Evolutionary conservation across 2,329 filamentous ascomycete genomes (phyloP).

Genomic region (Aspergillus thermomutatus): DNA sequence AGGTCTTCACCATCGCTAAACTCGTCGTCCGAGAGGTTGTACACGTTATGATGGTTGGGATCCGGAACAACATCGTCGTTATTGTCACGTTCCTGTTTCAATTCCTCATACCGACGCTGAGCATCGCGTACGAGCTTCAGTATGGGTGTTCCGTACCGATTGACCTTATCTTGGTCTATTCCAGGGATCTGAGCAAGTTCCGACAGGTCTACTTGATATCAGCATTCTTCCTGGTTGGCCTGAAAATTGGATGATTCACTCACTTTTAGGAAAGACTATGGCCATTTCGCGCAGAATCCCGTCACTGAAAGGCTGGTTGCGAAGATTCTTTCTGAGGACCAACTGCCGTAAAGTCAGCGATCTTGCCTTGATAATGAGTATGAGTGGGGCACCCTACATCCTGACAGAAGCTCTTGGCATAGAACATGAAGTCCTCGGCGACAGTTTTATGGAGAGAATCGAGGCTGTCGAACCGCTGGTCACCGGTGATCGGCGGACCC

Average conservation of each 20-base stretch:
- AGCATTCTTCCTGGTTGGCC: conserved; percentile 3
- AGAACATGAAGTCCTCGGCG: conserved; percentile 46
- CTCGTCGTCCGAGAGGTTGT: conserved; percentile 43
- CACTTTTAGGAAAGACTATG: conserved; percentile 44
- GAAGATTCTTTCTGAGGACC: conserved; percentile 42
- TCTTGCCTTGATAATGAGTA: background rate
- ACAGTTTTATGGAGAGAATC: conserved; percentile 43
- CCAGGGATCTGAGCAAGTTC: conserved; percentile 40
- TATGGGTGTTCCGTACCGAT: conserved; percentile 42
- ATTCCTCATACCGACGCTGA: conserved; percentile 39
- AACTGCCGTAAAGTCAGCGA: conserved; percentile 30
- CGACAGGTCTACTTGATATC: conserved; percentile 28
- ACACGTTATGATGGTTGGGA: conserved; percentile 45
- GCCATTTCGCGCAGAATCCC: conserved; percentile 47
- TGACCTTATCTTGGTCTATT: conserved; percentile 45
- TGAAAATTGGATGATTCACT: conserved; percentile 1
- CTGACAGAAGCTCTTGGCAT: conserved; percentile 43
- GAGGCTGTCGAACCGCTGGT: conserved; percentile 40
- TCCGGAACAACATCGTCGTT: conserved; percentile 49
- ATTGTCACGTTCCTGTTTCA: conserved; percentile 42
- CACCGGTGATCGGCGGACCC: conserved; percentile 47
- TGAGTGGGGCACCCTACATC: conserved; percentile 28
- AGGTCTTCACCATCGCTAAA: conserved; percentile 32
- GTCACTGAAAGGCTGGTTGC: conserved; percentile 47
- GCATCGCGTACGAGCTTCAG: conserved; percentile 41